A percentile compares a stretch with the other conserved stretches of the same genome.
phyloP scores from a whole-genome alignment of 2,329 filamentous ascomycete species.

The Lachnellula subtilissima region DNA sequence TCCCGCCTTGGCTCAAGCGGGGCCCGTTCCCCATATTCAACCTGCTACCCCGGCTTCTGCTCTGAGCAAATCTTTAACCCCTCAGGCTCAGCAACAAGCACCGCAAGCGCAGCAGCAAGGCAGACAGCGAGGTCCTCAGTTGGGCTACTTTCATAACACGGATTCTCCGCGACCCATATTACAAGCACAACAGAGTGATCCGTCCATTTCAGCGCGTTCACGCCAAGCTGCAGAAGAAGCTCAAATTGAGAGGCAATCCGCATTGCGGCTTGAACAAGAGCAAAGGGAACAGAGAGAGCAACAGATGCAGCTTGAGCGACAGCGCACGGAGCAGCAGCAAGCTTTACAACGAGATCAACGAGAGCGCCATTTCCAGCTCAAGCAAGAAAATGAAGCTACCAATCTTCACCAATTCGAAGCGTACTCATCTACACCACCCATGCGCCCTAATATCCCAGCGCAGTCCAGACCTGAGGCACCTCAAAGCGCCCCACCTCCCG shows the following conservation, averaged over 20 bases:
- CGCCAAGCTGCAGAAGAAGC: conserved; percentile 27
- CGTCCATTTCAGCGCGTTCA: conserved; percentile 22
- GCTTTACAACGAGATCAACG: conserved; percentile 6
- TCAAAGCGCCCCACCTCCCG: conserved; percentile 11
- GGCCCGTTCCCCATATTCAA: conserved; percentile 27
- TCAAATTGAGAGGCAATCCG: conserved; percentile 26
- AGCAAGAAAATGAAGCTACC: conserved; percentile 30
- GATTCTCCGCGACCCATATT: conserved; percentile 23
- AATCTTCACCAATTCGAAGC: conserved; percentile 33
- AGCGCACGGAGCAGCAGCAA: conserved; percentile 8
- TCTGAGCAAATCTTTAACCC: conserved; percentile 23
- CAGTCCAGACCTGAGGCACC: conserved; percentile 24
- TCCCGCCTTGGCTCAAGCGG: conserved; percentile 30
- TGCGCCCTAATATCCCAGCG: conserved; percentile 17
- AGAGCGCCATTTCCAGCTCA: conserved; percentile 22
- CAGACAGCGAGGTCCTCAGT: conserved; percentile 24
- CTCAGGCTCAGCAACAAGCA: conserved; percentile 23
- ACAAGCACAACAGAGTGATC: conserved; percentile 16
- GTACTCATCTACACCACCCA: conserved; percentile 20
- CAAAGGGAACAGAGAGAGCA: conserved; percentile 19
- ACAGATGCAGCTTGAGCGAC: conserved; percentile 16
- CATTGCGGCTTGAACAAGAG: conserved; percentile 23
- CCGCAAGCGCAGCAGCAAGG: conserved; percentile 16
- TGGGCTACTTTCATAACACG: conserved; percentile 26
- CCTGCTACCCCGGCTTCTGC: conserved; percentile 21